Evolutionary conservation across 192 early-diverging fungal species (phyloP).

Genomic region (Chytriomyces sp.): DNA sequence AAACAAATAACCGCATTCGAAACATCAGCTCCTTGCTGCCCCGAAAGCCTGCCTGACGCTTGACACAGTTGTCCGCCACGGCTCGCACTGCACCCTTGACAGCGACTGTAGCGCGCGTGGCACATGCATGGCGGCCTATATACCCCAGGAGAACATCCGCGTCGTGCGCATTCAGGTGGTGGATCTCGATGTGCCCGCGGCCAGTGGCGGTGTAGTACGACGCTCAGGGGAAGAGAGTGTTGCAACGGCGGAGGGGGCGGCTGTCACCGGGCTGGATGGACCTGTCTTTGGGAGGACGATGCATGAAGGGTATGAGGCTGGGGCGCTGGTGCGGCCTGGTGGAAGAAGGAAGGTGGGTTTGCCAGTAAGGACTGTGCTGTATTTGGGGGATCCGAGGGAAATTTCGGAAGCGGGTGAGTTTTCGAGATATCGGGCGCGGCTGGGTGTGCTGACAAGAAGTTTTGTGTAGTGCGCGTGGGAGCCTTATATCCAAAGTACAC

Average conservation of each 20-base stretch:
- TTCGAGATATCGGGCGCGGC: too few species aligned
- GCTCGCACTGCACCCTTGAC: constrained; percentile 41
- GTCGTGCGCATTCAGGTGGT: constrained; percentile 59
- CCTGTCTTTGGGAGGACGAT: neutral
- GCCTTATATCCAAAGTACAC: constrained; percentile 53
- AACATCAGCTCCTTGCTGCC: neutral
- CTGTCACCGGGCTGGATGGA: neutral
- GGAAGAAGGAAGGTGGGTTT: constrained; percentile 28
- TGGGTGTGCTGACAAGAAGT: too few species aligned
- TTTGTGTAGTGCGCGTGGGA: constrained; percentile 69
- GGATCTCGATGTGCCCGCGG: too few species aligned
- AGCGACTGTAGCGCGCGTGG: constrained; percentile 29
- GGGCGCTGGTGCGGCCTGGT: neutral
- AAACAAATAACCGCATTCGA: neutral
- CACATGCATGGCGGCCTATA: constrained; percentile 59
- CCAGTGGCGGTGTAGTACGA: too few species aligned
- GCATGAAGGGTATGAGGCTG: constrained; percentile 1
- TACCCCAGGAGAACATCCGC: constrained; percentile 47
- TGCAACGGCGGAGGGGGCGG: too few species aligned
- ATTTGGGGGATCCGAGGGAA: constrained; percentile 68
- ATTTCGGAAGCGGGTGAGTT: constrained; percentile 68
- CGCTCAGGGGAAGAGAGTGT: too few species aligned
- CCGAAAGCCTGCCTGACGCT: constrained; percentile 23
- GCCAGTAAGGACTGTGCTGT: constrained; percentile 47
- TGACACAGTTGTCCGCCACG: constrained; percentile 10